Percentiles rank a stretch among this genome's conserved stretches.
Conservation (phyloP, 2,329 filamentous ascomycete species). For the Acarospora socialis region DNA sequence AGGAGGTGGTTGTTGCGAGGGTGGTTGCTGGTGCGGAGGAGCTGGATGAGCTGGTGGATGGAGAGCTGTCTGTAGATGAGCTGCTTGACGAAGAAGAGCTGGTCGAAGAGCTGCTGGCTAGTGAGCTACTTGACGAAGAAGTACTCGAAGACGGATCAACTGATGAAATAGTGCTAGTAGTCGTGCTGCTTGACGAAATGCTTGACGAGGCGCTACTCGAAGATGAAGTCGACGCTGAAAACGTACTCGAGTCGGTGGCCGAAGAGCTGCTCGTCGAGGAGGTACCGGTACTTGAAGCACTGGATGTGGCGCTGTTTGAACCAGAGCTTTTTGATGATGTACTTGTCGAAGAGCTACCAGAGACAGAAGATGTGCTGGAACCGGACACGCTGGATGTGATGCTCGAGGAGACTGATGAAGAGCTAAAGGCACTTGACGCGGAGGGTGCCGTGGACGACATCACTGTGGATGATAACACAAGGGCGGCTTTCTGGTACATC, state of each 20-base stretch:
- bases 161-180: neutral
- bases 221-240: too few species aligned
- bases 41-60: constrained; percentile 3
- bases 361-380: neutral
- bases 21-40: constrained; percentile 1
- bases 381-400: too few species aligned
- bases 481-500: constrained; percentile 1
- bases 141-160: neutral
- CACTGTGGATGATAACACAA: neutral
- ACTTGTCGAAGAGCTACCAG: neutral
- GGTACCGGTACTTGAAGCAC: neutral
- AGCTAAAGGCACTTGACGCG: neutral
- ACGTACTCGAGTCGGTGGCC: too few species aligned
- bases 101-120: constrained; percentile 3
- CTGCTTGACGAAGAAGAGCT: constrained; percentile 2
- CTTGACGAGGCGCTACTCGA: too few species aligned
- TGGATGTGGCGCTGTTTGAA: neutral
- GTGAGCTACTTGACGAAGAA: constrained; percentile 26
- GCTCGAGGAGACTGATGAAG: neutral
- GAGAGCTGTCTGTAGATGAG: constrained; percentile 4
- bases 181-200: too few species aligned
- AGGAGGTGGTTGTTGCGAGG: constrained; percentile 5
- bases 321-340: neutral
- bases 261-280: neutral
- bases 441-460: neutral